Evolutionary conservation across 768 basidiomycete genomes (phyloP), one percentile per base, ranked within the genome.

Genomic region (Russula compacta): DNA sequence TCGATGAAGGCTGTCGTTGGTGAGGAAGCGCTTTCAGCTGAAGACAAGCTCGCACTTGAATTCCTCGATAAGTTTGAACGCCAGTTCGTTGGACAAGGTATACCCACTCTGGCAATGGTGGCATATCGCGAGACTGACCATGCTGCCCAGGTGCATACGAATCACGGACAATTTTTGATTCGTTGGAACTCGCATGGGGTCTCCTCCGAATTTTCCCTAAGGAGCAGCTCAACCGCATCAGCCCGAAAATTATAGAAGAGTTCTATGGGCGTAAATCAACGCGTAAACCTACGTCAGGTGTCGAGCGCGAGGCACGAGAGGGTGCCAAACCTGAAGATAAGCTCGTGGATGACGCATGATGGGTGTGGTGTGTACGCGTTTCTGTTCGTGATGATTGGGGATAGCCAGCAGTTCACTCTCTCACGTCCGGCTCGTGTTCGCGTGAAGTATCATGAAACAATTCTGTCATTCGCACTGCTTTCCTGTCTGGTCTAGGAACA

Each of bases 1-100:
- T 81, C 94, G 12, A 99, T 99, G 97, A 98, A 98, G 74, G 97
- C 97, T 62, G 97, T 98, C 46, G 97, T 99, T 54, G 97, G 97
- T 69, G 97, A 98, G 75, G 97, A 99, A 74, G 95, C 97, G 21
- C 75, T 98, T 68, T 94, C 91, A 47, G 76, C 83, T 0, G 97
- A 98, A 73, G 97, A 99, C 74, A 98, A 97, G 76, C 81, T 97
- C 42, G 95, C 95, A 9, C 77, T 99, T 52, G 95, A 98, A 73
- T 99, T 99, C 80, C 76, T 99, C 66, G 93, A 95, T 71, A 92
- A 95, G 74, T 99, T 99, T 74, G 97, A 99, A 76, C 87, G 85
- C 57, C 87, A 95, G 68, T 99, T 98, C 74, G 97, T 99, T 46
- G 91, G 90, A 39, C 97, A 99, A 83, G 94, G 94, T 86, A 64